Base-by-base conservation (phyloP, 2,329 filamentous ascomycete genomes). In the Emergomyces pasteurianus region DNA sequence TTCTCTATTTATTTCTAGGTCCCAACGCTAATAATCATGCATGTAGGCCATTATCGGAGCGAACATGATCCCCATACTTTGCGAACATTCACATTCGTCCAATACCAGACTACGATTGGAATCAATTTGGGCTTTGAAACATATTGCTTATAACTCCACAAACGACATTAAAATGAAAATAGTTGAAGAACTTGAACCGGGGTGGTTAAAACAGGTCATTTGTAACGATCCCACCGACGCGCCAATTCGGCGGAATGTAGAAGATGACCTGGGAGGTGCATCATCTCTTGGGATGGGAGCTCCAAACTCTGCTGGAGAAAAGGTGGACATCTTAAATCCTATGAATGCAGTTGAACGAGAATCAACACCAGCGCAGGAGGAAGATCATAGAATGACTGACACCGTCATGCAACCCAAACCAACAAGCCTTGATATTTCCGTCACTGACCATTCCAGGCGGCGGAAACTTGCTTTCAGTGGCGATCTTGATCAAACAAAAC, bases 111-210 rank as follows among this genome's bases (percentile, higher is more conserved):
- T 97, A 59, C 85, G 90, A 28, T 80, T 95, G 31, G 91, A 94
- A 67, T 91, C 92, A 26, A 76, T 99, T 1, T 99, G 94, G 92
- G 90, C 91, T 6, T 77, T 99, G 61, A 97, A 97, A 71, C 90
- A 97, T 74, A 81, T 96, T 57, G 87, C 95, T 2, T 82, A 88
- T 64, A 86, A 85, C 26, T 84, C 88, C 6, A 81, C 82, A 21
- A 85, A 87, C 52, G 82, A 87, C 14, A 78, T 89, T 65, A 95
- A 94, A 74, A 87, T 87, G 68, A 81, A 83, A 55, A 90, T 90
- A 62, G 77, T 97, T 14, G 85, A 92, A 57, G 85, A 89, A 68
- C 80, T 97, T 3, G 86, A 86, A 9, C 83, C 89, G 0, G 85
- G 83, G 12, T 96, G 90, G 89, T 80, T 97, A 14, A 82, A 92